Base-by-base conservation (phyloP, 2,329 filamentous ascomycete genomes). In the Apiospora phragmitis region DNA sequence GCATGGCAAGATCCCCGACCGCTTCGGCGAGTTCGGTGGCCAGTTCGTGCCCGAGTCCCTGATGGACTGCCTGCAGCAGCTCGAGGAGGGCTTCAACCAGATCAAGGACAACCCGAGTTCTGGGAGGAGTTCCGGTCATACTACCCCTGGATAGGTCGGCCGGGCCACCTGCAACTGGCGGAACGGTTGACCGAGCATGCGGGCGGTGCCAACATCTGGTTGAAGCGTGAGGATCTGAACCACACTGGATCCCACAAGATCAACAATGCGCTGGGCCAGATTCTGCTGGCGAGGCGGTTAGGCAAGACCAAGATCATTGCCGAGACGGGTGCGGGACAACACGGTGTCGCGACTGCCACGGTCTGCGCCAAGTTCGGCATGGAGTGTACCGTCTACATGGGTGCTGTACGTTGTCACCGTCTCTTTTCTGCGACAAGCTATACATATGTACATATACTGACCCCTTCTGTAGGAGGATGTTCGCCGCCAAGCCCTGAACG, bases 181-280 rank as follows among this genome's bases (percentile, higher is more conserved):
- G 91, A 96, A 76, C 91, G 95, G 69, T 85, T 99, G 74, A 98
- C 95, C 0, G 92, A 97, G 79, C 86, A 95, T 77, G 94, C 94
- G 66, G 94, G 94, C 32, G 96, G 96, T 72, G 95, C 96, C 67
- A 97, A 94, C 79, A 97, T 99, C 85, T 99, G 95, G 92, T 85
- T 99, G 75, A 99, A 99, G 89, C 91, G 96, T 77, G 96, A 99
- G 84, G 96, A 99, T 80, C 86, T 98, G 70, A 98, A 98, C 83
- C 96, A 99, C 81, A 98, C 96, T 11, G 96, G 96, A 75, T 97
- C 93, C 73, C 96, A 99, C 88, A 99, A 99, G 89, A 98, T 99
- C 87, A 99, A 99, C 87, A 99, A 99, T 78, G 96, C 96, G 0
- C 86, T 99, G 11, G 96, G 96, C 2, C 96, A 99, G 82, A 91